Conservation (phyloP, 257 asterid genomes). For the Cordia subcordata region DNA sequence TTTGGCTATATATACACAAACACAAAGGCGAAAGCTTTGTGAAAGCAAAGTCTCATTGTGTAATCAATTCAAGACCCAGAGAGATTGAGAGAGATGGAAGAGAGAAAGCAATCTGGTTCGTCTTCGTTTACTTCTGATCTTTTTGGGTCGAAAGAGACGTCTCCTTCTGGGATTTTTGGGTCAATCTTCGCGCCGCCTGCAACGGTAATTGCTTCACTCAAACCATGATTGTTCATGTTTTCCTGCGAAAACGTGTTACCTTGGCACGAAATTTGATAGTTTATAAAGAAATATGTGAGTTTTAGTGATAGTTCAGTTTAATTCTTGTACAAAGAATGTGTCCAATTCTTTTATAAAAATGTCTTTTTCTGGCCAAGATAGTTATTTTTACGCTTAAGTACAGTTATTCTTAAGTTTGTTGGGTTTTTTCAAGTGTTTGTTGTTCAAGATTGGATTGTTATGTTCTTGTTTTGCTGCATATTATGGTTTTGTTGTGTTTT, state of each 20-base stretch:
- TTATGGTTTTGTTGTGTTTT: conserved; percentile 6
- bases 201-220: conserved; percentile 33
- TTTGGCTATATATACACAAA: conserved; percentile 17
- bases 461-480: background rate
- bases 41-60: background rate
- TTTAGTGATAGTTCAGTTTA: too few species aligned
- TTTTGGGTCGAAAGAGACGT: conserved; percentile 62
- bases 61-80: conserved; percentile 10
- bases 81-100: conserved; percentile 45
- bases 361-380: too few species aligned
- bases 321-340: too few species aligned
- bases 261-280: too few species aligned
- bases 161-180: conserved; percentile 55
- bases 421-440: conserved; percentile 5
- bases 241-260: background rate
- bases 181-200: conserved; percentile 64
- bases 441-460: background rate
- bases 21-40: background rate
- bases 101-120: conserved; percentile 53
- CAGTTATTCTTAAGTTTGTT: too few species aligned
- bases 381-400: too few species aligned
- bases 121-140: conserved; percentile 86
- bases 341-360: too few species aligned
- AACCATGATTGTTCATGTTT: background rate
- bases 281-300: too few species aligned